Percentiles rank a stretch among this genome's conserved stretches.
Evolutionary conservation across 2,329 filamentous ascomycete species (phyloP).

Genomic region (Colletotrichum tanaceti): DNA sequence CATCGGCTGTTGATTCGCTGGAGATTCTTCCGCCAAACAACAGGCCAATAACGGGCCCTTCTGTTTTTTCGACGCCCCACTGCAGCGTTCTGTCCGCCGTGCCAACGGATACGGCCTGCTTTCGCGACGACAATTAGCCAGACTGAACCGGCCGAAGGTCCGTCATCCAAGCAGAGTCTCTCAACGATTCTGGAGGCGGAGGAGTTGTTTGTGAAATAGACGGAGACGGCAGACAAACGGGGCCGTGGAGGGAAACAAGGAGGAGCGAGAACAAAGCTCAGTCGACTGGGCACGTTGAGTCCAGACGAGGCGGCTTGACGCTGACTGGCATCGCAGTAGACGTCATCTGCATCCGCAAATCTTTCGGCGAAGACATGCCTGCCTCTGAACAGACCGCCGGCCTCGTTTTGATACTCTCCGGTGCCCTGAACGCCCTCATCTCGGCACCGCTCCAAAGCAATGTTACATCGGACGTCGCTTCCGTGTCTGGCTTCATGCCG

Average conservation of each 20-base stretch:
- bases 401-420: neutral
- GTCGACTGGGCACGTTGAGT: neutral
- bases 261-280: too few relatives aligned
- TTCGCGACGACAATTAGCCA: neutral
- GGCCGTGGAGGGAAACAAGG: too few relatives aligned
- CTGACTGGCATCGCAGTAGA: neutral
- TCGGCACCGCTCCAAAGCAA: neutral
- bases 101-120: neutral
- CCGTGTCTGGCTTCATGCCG: neutral
- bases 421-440: neutral
- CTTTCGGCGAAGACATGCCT: neutral
- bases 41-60: neutral
- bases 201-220: too few relatives aligned
- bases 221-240: neutral
- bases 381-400: too few relatives aligned
- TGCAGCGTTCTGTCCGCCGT: neutral
- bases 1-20: conserved; percentile 1
- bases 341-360: neutral
- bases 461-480: neutral
- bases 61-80: neutral
- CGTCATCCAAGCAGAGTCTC: too few relatives aligned
- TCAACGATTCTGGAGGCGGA: neutral
- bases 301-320: neutral
- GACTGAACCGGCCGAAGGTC: too few relatives aligned
- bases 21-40: neutral